Evolutionary conservation across 371 early-diverging fungal species (phyloP), one percentile per base, ranked within the genome.

Genomic region (Basidiobolus heterosporus): DNA sequence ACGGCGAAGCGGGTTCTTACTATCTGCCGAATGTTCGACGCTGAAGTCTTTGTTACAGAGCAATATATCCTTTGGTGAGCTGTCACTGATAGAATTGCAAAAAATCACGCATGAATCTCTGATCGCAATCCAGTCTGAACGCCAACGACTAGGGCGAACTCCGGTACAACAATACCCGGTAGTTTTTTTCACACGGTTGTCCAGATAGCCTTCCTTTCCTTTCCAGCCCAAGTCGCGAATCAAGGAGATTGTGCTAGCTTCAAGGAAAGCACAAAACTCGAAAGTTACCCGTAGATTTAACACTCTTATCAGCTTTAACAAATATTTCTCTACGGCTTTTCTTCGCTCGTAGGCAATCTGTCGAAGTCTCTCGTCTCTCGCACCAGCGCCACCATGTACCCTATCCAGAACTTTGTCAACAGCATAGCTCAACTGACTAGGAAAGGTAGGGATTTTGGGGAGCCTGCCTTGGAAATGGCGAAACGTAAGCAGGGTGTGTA

Each of bases 221-320:
- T 88, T 88, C 85, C 85, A 85, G 2, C 86, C 84, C 68, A 82
- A 76, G 49, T 80, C 82, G 40, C 70, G 75, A n/a, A 68, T 65
- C 41, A 88, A 70, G 40, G 82, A 81, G 46, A 75, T 65, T 6
- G 75, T 70, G 18, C 84, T 82, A 19, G 87, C 54, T 54, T 86
- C 85, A 45, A 88, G 54, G 52, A 88, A 88, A 39, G 80, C 84
- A 53, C 78, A 82, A n/a, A 88, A 57, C 48, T 86, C 83, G 48
- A 70, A 74, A 3, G 70, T 73, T 11, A 77, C 70, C 5, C 64
- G 58, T 58, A 80, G 63, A 45, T 78, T 82, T 21, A 79, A 65
- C 15, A 54, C 64, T n/a, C 64, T 56, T 6, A 85, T 53, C 14
- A 83, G 51, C 23, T 62, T 50, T 9, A 72, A 52, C 23, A 87